Conservation (phyloP, 345 rosid genomes). For the Acer yangbiense region DNA sequence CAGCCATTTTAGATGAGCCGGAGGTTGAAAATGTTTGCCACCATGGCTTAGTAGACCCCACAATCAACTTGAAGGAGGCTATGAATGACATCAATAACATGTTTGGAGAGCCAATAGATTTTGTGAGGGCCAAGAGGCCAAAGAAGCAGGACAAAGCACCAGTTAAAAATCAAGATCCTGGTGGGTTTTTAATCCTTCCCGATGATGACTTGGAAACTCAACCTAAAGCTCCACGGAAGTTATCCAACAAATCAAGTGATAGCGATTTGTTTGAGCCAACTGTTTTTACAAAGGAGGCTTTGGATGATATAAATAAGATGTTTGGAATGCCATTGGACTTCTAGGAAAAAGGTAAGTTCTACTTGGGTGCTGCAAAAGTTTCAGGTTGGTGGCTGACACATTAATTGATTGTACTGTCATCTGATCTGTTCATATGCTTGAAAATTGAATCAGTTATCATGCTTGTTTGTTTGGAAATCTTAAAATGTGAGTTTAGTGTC, state of each 20-base stretch:
- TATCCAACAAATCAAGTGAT: conserved; percentile 39
- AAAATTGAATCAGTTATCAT: background rate
- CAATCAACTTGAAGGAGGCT: conserved; percentile 92
- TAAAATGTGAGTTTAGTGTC: background rate
- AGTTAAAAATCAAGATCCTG: conserved; percentile 35
- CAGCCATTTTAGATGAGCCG: conserved; percentile 73
- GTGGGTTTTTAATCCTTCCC: conserved; percentile 75
- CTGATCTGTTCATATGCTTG: background rate
- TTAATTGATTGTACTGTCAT: conserved; percentile 4
- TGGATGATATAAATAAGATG: conserved; percentile 86
- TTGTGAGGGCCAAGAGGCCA: conserved; percentile 69
- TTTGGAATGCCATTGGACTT: conserved; percentile 82
- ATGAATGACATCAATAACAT: conserved; percentile 92
- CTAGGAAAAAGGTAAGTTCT: conserved; percentile 31
- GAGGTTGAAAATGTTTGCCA: conserved; percentile 90
- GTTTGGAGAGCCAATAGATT: conserved; percentile 95
- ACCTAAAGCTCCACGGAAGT: conserved; percentile 27
- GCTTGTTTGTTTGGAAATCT: conserved; percentile 2
- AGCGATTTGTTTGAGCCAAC: conserved; percentile 78
- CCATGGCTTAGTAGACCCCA: conserved; percentile 98
- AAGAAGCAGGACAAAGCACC: conserved; percentile 54
- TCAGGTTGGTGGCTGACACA: conserved; percentile 1
- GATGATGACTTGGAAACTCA: conserved; percentile 64
- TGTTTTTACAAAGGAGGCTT: conserved; percentile 74
- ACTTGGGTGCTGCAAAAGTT: background rate